These are phyloP conservation scores for Piper longum DNA, from an alignment of 164 flowering plant species.

Conservation along the genomic window DNA sequence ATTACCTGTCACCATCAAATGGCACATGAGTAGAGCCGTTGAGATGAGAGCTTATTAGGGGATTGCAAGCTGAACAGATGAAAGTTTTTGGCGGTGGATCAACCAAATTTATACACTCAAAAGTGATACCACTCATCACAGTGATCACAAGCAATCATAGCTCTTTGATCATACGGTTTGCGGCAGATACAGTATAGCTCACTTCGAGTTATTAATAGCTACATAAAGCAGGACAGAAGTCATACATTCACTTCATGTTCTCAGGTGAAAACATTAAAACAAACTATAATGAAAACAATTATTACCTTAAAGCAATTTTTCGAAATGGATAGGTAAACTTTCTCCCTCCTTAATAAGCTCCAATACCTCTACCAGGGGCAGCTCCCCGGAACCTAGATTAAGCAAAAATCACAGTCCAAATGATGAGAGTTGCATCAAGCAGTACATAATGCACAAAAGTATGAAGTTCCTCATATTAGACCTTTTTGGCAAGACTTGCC, in stretches of 20 bases:
- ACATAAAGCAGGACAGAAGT: conserved; percentile 16
- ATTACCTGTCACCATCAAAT: not conserved
- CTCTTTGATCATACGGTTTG: conserved; percentile 64
- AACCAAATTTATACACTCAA: conserved; percentile 49
- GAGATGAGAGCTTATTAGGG: not conserved
- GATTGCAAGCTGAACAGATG: conserved; percentile 71
- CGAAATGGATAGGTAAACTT: conserved; percentile 40
- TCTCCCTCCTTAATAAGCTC: conserved; percentile 65
- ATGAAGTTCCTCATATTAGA: conserved; percentile 4
- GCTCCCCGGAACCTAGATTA: conserved; percentile 54
- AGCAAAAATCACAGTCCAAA: not conserved
- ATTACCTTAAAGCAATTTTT: conserved; percentile 67
- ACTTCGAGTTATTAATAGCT: conserved; percentile 60
- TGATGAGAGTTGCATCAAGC: not conserved
- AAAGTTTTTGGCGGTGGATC: conserved; percentile 38
- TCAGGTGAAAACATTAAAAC: not conserved
- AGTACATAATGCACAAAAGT: not conserved
- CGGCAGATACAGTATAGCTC: conserved; percentile 88
- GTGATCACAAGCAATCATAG: conserved; percentile 74
- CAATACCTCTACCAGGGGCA: conserved; percentile 55
- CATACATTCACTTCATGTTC: not conserved
- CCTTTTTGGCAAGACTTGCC: conserved; percentile 78
- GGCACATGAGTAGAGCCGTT: not conserved
- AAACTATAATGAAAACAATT: not conserved
- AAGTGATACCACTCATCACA: conserved; percentile 98